phyloP scores from a whole-genome alignment of 2,329 filamentous ascomycete species.

The Claviceps sp. region DNA sequence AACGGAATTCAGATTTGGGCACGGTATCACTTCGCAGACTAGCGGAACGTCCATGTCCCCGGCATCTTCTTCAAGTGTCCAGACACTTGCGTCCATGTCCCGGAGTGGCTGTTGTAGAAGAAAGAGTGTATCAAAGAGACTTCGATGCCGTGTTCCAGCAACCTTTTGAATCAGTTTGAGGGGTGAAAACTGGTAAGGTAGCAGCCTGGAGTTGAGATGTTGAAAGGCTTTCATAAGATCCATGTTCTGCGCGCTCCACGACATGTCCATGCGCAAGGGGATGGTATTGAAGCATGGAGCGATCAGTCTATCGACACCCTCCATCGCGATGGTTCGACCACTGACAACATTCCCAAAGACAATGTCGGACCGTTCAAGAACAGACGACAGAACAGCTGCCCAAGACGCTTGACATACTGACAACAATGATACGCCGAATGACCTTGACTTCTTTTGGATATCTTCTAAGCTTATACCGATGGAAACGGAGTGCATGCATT shows the following conservation, averaged over 20 bases:
- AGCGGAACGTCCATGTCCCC: conserved; percentile 62
- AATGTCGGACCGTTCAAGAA: conserved; percentile 47
- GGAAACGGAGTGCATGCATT: conserved; percentile 15
- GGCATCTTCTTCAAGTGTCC: conserved; percentile 42
- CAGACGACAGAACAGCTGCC: conserved; percentile 47
- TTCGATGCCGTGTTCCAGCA: conserved; percentile 26
- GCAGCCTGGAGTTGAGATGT: conserved; percentile 42
- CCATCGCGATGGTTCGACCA: conserved; percentile 54
- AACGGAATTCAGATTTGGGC: conserved; percentile 36
- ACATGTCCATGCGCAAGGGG: conserved; percentile 49
- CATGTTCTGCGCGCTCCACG: conserved; percentile 32
- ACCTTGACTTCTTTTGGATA: conserved; percentile 36
- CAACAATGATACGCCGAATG: conserved; percentile 47
- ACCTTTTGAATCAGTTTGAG: conserved; percentile 55
- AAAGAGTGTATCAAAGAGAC: conserved; percentile 68
- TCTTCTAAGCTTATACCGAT: conserved; percentile 25
- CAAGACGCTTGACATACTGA: conserved; percentile 60
- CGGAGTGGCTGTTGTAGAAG: conserved; percentile 58
- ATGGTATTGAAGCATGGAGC: conserved; percentile 89
- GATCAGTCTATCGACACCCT: conserved; percentile 57
- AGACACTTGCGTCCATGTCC: conserved; percentile 40
- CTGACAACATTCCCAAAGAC: conserved; percentile 83
- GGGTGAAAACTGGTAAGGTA: conserved; percentile 62
- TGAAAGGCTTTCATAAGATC: conserved; percentile 50
- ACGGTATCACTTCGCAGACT: conserved; percentile 60